A percentile compares a stretch with the other conserved stretches of the same genome.
Conservation (phyloP, 768 basidiomycete species). For the Boletus subcaerulescens region DNA sequence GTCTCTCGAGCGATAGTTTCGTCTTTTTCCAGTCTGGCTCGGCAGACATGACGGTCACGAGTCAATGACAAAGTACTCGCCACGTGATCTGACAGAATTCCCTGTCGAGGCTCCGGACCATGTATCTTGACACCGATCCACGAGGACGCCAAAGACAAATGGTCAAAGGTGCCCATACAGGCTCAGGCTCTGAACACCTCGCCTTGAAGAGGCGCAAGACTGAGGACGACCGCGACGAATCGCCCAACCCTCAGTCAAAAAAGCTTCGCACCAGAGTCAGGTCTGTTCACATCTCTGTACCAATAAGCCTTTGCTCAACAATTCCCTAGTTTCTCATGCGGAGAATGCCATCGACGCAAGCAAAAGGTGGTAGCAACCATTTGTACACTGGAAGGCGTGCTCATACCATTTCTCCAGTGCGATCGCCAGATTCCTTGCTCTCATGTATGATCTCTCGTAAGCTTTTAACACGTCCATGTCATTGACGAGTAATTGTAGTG, state of each 20-base stretch:
- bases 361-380: slow-evolving; percentile 58
- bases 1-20: slow-evolving; percentile 69
- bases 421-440: slow-evolving; percentile 84
- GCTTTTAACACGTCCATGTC: slow-evolving; percentile 2
- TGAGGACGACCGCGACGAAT: slow-evolving; percentile 61
- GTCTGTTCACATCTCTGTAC: slow-evolving; percentile 36
- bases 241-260: slow-evolving; percentile 46
- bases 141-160: slow-evolving; percentile 26
- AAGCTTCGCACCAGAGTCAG: slow-evolving; percentile 74
- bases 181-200: slow-evolving; percentile 28
- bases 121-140: slow-evolving; percentile 32
- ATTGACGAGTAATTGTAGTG: slow-evolving; percentile 47
- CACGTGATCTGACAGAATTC: slow-evolving; percentile 27
- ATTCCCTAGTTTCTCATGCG: slow-evolving; percentile 68
- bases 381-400: slow-evolving; percentile 14
- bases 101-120: slow-evolving; percentile 5
- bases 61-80: neutral
- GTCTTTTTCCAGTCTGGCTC: slow-evolving; percentile 55
- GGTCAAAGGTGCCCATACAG: slow-evolving; percentile 25
- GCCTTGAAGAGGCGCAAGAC: slow-evolving; percentile 59
- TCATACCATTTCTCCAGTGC: slow-evolving; percentile 49
- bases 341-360: slow-evolving; percentile 85
- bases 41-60: slow-evolving; percentile 14
- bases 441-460: slow-evolving; percentile 51
- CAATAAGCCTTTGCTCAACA: slow-evolving; percentile 2